These are phyloP conservation scores for Spongospora subterranea DNA, from an alignment of 208 protist genomes.

Conservation along the genomic window DNA sequence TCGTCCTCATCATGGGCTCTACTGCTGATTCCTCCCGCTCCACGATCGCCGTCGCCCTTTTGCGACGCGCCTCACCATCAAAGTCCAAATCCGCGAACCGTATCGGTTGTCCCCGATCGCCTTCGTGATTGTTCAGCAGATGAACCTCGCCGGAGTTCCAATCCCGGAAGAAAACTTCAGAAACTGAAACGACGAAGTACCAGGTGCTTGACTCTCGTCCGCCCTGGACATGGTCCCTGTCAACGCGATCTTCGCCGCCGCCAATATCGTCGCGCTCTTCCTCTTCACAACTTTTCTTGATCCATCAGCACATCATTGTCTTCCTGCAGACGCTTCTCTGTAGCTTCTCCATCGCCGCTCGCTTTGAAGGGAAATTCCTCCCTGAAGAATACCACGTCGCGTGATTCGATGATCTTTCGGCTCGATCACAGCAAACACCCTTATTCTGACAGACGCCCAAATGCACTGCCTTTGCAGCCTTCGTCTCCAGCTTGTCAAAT, in stretches of 20 bases:
- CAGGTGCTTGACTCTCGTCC: too few species aligned
- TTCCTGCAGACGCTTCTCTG: neutral
- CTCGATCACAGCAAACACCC: neutral
- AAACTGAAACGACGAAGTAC: neutral
- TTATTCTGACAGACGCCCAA: neutral
- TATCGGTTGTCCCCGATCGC: neutral
- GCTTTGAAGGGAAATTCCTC: neutral
- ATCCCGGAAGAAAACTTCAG: neutral
- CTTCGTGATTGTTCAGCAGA: neutral
- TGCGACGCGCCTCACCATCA: neutral
- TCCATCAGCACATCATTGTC: too few species aligned
- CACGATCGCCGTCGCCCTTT: neutral
- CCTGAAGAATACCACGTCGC: neutral
- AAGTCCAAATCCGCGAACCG: neutral
- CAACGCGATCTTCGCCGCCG: neutral
- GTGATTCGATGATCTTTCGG: constrained; percentile 27
- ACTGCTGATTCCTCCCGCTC: neutral
- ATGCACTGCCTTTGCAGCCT: constrained; percentile 1
- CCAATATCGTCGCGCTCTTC: neutral
- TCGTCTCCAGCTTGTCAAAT: constrained; percentile 20
- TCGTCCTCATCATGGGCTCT: too few species aligned
- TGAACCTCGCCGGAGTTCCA: neutral
- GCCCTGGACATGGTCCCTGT: neutral
- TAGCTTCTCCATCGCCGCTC: neutral
- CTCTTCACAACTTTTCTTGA: too few species aligned